These are phyloP conservation scores for Starmera caribaea DNA, from an alignment of 805 yeast species.

Conservation along the genomic window DNA sequence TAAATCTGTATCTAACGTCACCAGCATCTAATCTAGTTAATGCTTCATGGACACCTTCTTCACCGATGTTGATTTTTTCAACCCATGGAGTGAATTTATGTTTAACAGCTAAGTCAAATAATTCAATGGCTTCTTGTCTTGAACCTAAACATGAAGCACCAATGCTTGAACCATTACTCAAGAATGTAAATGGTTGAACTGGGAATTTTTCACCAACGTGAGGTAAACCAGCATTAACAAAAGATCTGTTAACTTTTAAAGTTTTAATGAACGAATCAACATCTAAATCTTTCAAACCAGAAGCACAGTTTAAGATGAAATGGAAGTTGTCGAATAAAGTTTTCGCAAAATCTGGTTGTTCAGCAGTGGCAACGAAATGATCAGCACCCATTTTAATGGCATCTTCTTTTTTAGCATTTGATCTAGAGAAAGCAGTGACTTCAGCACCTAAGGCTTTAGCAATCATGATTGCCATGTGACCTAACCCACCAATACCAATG, in stretches of 20 bases:
- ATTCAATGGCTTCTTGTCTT: conserved; percentile 52
- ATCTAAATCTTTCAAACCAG: conserved; percentile 34
- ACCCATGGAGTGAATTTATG: conserved; percentile 53
- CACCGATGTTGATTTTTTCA: conserved; percentile 46
- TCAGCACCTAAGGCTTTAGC: conserved; percentile 54
- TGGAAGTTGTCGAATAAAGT: conserved; percentile 29
- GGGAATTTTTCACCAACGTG: conserved; percentile 28
- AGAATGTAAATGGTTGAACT: conserved; percentile 42
- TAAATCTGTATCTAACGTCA: conserved; percentile 57
- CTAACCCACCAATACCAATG: conserved; percentile 49
- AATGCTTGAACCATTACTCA: conserved; percentile 37
- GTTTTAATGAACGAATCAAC: conserved; percentile 36
- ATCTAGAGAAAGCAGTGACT: conserved; percentile 47
- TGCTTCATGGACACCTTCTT: conserved; percentile 42
- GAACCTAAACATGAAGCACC: conserved; percentile 57
- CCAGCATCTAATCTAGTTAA: conserved; percentile 44
- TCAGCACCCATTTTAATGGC: conserved; percentile 44
- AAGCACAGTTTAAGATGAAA: conserved; percentile 39
- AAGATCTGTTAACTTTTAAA: conserved; percentile 48
- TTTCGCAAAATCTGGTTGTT: conserved; percentile 31
- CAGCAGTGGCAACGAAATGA: conserved; percentile 43
- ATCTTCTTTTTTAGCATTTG: conserved; percentile 36
- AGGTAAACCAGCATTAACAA: conserved; percentile 64
- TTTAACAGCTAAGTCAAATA: conserved; percentile 56
- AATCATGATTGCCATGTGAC: conserved; percentile 45